phyloP scores from a whole-genome alignment of 148 eudicot species.

The Arctostaphylos glauca region DNA sequence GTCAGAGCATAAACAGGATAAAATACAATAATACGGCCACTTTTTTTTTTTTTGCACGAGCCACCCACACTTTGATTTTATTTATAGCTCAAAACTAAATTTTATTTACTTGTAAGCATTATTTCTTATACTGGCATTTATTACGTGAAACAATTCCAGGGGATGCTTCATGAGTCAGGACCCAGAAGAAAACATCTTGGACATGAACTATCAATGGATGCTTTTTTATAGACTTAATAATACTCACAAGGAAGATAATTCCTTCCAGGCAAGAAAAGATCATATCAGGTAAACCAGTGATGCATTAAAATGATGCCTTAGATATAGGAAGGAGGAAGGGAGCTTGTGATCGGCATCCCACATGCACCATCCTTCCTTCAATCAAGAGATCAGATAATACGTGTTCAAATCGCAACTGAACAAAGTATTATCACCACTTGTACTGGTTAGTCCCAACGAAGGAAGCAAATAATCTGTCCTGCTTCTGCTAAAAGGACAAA shows the following conservation, averaged over 20 bases:
- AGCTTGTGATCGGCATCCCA: too few species aligned
- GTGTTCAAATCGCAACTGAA: too few species aligned
- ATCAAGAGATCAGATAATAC: too few species aligned
- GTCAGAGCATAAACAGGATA: too few species aligned
- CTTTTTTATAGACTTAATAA: conserved; percentile 55
- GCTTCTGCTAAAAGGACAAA: too few species aligned
- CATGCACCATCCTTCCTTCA: too few species aligned
- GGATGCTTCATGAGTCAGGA: conserved; percentile 64
- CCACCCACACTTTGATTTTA: not conserved
- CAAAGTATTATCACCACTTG: too few species aligned
- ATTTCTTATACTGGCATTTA: conserved; percentile 76
- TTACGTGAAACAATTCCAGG: conserved; percentile 24
- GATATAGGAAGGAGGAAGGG: not conserved
- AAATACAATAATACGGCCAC: too few species aligned
- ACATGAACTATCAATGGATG: conserved; percentile 72
- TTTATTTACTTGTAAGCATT: not conserved
- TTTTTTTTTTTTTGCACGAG: not conserved
- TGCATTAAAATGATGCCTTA: not conserved
- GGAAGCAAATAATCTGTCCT: too few species aligned
- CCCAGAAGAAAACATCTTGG: conserved; percentile 96
- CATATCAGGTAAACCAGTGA: not conserved
- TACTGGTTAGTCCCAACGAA: too few species aligned
- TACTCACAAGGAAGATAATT: not conserved
- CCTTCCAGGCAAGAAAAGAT: conserved; percentile 2
- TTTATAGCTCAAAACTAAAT: not conserved